Evolutionary conservation across 2,329 filamentous ascomycete genomes (phyloP).

Genomic region (Pestalotiopsis sp.): DNA sequence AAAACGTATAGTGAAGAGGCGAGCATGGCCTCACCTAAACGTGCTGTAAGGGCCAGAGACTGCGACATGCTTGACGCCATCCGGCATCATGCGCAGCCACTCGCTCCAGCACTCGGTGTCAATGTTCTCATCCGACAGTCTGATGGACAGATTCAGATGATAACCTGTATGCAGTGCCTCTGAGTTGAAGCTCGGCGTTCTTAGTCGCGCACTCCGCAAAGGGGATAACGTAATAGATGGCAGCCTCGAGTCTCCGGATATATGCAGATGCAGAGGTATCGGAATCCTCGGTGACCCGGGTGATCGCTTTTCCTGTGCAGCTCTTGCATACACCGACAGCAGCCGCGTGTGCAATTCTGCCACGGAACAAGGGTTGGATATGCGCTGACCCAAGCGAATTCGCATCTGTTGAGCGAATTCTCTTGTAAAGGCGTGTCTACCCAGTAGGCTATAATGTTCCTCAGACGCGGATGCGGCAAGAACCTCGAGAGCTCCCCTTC

Average conservation of each 20-base stretch:
- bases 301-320: conserved; percentile 50
- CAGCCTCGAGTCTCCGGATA: conserved; percentile 53
- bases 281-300: conserved; percentile 52
- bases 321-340: conserved; percentile 51
- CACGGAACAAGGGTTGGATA: conserved; percentile 46
- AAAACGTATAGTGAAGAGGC: background rate
- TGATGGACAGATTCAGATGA: conserved; percentile 52
- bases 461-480: conserved; percentile 58
- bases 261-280: conserved; percentile 57
- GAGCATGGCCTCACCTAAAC: conserved; percentile 33
- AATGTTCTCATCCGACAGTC: conserved; percentile 51
- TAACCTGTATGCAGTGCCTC: conserved; percentile 31
- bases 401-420: conserved; percentile 52
- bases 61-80: conserved; percentile 56
- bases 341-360: conserved; percentile 57
- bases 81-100: conserved; percentile 60
- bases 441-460: conserved; percentile 48
- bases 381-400: conserved; percentile 45
- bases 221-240: conserved; percentile 60
- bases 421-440: conserved; percentile 54
- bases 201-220: conserved; percentile 40
- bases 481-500: conserved; percentile 56
- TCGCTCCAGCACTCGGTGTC: conserved; percentile 58
- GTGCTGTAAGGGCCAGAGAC: conserved; percentile 52
- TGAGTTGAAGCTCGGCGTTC: conserved; percentile 43